These are phyloP conservation scores for Diplodia scrobiculata DNA, from an alignment of 2,329 filamentous ascomycete genomes.

Conservation along the genomic window DNA sequence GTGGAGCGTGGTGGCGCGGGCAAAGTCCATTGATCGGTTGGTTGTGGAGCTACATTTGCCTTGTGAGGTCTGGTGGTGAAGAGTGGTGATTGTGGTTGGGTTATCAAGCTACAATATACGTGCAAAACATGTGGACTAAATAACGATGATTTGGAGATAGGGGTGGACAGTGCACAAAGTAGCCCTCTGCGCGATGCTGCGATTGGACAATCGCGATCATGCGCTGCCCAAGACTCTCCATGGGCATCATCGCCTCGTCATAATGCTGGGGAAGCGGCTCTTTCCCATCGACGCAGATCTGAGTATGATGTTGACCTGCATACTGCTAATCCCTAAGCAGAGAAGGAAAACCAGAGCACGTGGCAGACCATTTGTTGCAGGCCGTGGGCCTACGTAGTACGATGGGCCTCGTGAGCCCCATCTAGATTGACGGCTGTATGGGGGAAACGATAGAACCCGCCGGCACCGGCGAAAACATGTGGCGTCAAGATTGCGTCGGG, in stretches of 20 bases:
- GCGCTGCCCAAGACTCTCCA: neutral
- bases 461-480: neutral
- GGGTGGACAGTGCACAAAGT: no score
- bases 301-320: neutral
- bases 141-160: neutral
- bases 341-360: neutral
- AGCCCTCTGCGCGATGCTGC: neutral
- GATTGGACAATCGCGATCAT: neutral
- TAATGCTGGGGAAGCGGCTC: conserved; percentile 5
- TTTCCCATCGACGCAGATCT: neutral
- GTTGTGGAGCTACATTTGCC: neutral
- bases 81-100: neutral
- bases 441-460: neutral
- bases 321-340: neutral
- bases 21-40: neutral
- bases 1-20: neutral
- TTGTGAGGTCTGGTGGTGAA: neutral
- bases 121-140: neutral
- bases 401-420: conserved; percentile 6
- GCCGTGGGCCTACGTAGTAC: neutral
- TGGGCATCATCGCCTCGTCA: neutral
- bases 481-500: conserved; percentile 14
- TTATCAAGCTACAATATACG: neutral
- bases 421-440: neutral
- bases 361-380: neutral